Conservation (phyloP, 257 asterid genomes). For the Penstemon eatonii region DNA sequence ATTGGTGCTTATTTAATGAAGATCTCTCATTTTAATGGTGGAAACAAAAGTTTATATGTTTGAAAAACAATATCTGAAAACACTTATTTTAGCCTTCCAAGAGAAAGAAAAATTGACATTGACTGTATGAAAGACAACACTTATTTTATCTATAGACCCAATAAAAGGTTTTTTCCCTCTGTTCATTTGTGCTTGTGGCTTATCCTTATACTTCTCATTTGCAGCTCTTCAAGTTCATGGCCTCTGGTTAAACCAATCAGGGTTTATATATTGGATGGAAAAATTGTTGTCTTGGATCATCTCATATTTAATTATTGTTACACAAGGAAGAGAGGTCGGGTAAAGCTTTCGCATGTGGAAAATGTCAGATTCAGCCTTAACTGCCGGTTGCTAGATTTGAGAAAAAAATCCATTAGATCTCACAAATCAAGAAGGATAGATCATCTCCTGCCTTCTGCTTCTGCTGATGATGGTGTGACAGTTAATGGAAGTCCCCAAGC, state of each 20-base stretch:
- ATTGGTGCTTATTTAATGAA: background rate
- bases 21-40: background rate
- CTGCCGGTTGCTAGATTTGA: conserved; percentile 36
- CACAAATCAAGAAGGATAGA: conserved; percentile 49
- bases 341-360: conserved; percentile 43
- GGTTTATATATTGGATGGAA: conserved; percentile 40
- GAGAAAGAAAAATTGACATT: background rate
- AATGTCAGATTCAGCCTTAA: conserved; percentile 37
- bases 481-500: conserved; percentile 68
- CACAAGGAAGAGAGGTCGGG: conserved; percentile 51
- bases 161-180: background rate
- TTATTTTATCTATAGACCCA: too few relatives aligned
- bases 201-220: conserved; percentile 35
- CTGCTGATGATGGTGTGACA: conserved; percentile 86
- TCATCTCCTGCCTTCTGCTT: conserved; percentile 57
- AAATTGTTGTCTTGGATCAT: conserved; percentile 40
- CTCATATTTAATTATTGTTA: conserved; percentile 38
- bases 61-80: background rate
- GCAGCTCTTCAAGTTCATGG: conserved; percentile 68
- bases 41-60: background rate
- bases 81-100: background rate
- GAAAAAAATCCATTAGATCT: conserved; percentile 40
- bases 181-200: conserved; percentile 28
- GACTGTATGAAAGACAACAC: background rate
- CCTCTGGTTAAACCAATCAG: conserved; percentile 51